Percentiles rank a stretch among this genome's conserved stretches.
These are phyloP conservation scores for Straminergon stramineum DNA, from an alignment of 225 moss, liverwort and hornwort species.

Conservation along the genomic window DNA sequence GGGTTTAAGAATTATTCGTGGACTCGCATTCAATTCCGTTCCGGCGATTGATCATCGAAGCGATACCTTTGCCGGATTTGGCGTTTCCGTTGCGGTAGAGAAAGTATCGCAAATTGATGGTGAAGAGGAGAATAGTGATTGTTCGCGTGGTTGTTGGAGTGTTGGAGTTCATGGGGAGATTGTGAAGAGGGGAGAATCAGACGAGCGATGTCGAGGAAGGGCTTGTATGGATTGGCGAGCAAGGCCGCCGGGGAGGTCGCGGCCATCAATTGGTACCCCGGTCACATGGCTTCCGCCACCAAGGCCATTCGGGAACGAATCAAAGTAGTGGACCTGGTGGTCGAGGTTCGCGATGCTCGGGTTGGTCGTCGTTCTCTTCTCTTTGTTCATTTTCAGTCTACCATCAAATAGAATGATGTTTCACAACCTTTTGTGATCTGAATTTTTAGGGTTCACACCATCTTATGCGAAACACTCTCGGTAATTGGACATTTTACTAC, in stretches of 20 bases:
- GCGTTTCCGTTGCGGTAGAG: no score
- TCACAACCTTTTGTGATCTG: not conserved
- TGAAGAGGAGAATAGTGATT: not conserved
- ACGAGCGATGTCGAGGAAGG: slow-evolving; percentile 31
- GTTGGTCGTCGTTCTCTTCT: slow-evolving; percentile 16
- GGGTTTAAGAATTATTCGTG: not conserved
- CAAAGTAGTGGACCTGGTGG: slow-evolving; percentile 72
- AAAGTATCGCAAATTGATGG: no score
- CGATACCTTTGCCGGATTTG: not conserved
- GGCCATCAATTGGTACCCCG: slow-evolving; percentile 88
- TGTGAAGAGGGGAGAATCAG: not conserved
- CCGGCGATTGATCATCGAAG: not conserved
- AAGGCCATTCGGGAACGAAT: slow-evolving; percentile 84
- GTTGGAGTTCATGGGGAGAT: not conserved
- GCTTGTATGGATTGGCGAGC: slow-evolving; percentile 39
- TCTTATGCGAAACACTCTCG: not conserved
- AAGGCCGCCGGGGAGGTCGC: slow-evolving; percentile 37
- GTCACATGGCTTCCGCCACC: slow-evolving; percentile 94
- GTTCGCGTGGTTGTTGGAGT: not conserved
- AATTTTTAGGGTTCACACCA: not conserved
- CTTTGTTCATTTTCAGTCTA: not conserved
- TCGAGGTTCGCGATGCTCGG: slow-evolving; percentile 94
- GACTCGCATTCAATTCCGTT: not conserved
- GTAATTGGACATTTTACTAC: not conserved
- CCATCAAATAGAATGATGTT: not conserved